These are phyloP conservation scores for Lantana camara DNA, from an alignment of 257 asterid species.

Conservation along the genomic window DNA sequence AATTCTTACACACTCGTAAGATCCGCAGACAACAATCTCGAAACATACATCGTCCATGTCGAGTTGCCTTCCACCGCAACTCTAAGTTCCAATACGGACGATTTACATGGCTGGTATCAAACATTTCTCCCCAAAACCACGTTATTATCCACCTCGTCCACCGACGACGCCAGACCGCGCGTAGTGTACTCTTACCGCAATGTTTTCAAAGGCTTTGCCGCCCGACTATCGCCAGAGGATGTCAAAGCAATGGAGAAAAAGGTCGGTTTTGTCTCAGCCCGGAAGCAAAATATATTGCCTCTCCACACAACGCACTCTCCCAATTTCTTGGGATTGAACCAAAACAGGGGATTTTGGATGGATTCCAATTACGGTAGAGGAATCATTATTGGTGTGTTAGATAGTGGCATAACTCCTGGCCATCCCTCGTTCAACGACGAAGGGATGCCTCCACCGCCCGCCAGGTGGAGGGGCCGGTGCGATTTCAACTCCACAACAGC, in stretches of 20 bases:
- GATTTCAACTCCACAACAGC: conserved; percentile 36
- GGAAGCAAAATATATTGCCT: conserved; percentile 20
- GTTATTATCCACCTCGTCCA: conserved; percentile 8
- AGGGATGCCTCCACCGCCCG: conserved; percentile 59
- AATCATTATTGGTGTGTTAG: conserved; percentile 54
- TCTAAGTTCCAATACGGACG: conserved; percentile 18
- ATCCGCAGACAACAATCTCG: conserved; percentile 11
- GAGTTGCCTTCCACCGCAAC: conserved; percentile 23
- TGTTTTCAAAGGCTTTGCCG: conserved; percentile 43
- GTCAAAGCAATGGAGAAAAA: conserved; percentile 33
- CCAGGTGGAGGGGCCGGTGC: conserved; percentile 64
- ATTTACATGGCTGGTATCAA: conserved; percentile 35
- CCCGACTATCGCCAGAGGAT: conserved; percentile 29
- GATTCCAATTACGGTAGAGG: conserved; percentile 56
- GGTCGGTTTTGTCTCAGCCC: conserved; percentile 40
- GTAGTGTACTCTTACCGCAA: conserved; percentile 46
- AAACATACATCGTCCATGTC: conserved; percentile 42
- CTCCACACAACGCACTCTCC: conserved; percentile 59
- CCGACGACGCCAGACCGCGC: conserved; percentile 10
- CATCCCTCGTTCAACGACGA: conserved; percentile 59
- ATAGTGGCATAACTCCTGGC: conserved; percentile 49
- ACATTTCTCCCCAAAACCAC: conserved; percentile 42
- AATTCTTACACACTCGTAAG: conserved; percentile 7
- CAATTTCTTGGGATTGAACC: conserved; percentile 53
- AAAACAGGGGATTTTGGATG: conserved; percentile 49